Evolutionary conservation across 2,329 filamentous ascomycete species (phyloP).

Genomic region (Aspergillus chevalieri): DNA sequence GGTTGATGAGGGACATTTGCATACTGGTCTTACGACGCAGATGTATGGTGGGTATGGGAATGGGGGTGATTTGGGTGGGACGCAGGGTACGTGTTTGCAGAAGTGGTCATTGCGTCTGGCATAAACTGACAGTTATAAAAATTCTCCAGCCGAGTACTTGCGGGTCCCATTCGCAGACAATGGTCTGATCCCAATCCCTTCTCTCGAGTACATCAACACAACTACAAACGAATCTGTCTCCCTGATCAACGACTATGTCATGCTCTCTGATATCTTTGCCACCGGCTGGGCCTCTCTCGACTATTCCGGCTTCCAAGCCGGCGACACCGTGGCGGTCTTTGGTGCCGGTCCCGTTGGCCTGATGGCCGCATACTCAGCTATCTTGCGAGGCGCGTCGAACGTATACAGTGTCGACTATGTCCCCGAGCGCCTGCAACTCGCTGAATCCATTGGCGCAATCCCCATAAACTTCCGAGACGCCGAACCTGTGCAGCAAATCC

Average conservation of each 20-base stretch:
- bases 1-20: constrained; percentile 8
- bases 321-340: constrained; percentile 57
- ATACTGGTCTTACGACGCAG: not conserved
- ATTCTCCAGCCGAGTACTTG: constrained; percentile 11
- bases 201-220: not conserved
- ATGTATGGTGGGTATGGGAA: not conserved
- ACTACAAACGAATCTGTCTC: not conserved
- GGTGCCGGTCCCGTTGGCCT: constrained; percentile 59
- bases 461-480: constrained; percentile 55
- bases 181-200: constrained; percentile 10
- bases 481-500: constrained; percentile 38
- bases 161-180: constrained; percentile 14
- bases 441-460: constrained; percentile 51
- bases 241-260: constrained; percentile 15
- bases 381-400: constrained; percentile 53
- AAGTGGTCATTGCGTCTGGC: not conserved
- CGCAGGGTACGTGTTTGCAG: constrained; percentile 4
- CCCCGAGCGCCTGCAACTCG: constrained; percentile 52
- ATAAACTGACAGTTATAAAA: not conserved
- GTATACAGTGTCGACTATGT: constrained; percentile 60
- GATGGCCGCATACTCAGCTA: constrained; percentile 59
- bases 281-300: constrained; percentile 35
- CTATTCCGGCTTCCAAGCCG: constrained; percentile 34
- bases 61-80: constrained; percentile 5
- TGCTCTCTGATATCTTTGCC: constrained; percentile 33